Base-by-base conservation (phyloP, 768 basidiomycete genomes). In the Mycena chlorophos region DNA sequence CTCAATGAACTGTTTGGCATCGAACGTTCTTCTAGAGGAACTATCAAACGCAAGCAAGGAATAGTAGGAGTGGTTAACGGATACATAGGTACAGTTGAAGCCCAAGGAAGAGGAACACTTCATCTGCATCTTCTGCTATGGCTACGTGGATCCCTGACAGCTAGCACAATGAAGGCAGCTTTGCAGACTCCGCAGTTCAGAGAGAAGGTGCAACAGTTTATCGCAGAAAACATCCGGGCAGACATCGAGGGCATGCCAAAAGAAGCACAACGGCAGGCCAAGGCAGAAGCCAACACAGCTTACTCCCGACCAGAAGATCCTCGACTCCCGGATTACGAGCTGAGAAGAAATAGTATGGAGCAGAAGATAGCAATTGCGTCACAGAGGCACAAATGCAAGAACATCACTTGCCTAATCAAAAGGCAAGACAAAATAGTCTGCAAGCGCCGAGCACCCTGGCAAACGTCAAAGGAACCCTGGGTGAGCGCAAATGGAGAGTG, bases 291-390 rank as follows among this genome's bases (percentile, higher is more conserved):
- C 1, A 61, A 68, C 0, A 34, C 72, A 1, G 61, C 72, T 1
- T 80, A 75, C 54, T 61, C 65, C 1, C 65, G 74, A 0, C 76
- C 77, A 0, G 52, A 65, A 0, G 56, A 77, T 55, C 79, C 75
- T 0, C 23, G 49, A 1, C 8, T n/a, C 1, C 22, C 28, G 0
- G 48, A 60, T 20, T 73, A 62, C 54, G 47, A 29, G 3, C 27
- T 29, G 0, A 14, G 56, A 10, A n/a, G 22, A 0, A 22, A 14
- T 0, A 51, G 55, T 0, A 39, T 61, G 19, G 71, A 73, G 51
- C 5, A 14, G 14, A 40, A 29, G 0, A 42, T 73, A 0, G 75
- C 52, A 0, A 55, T 69, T 1, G 52, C 69, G 3, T 6, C 63
- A 3, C 76, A 78, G 51, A 43, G 63, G 1, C 76, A 78, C 51